phyloP scores from a whole-genome alignment of 1,284 basidiomycete species.

The Irpex sp. region DNA sequence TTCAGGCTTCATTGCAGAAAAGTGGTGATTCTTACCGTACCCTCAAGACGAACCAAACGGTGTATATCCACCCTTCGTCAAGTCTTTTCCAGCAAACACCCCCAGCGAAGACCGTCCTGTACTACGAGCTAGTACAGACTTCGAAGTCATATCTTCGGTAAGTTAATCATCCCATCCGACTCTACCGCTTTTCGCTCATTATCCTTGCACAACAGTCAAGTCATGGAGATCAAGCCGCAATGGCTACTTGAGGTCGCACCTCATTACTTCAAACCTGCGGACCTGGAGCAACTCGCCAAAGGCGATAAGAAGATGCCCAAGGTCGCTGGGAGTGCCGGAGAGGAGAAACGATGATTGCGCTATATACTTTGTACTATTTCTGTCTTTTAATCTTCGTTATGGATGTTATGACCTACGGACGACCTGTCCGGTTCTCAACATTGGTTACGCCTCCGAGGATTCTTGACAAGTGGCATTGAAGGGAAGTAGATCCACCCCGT shows the following conservation, averaged over 20 bases:
- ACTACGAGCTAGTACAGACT: constrained; percentile 92
- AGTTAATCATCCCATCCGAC: constrained; percentile 14
- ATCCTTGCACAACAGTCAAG: constrained; percentile 56
- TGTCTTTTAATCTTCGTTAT: neutral
- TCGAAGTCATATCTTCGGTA: constrained; percentile 80
- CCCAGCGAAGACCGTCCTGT: constrained; percentile 84
- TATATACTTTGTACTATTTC: neutral
- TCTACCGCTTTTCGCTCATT: constrained; percentile 3
- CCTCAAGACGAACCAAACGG: constrained; percentile 91
- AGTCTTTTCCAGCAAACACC: constrained; percentile 94
- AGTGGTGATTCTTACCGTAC: constrained; percentile 91
- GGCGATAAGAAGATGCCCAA: constrained; percentile 93
- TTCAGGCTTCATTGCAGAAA: constrained; percentile 80
- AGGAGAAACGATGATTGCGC: constrained; percentile 8
- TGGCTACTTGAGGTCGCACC: constrained; percentile 96
- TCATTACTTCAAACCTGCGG: constrained; percentile 88
- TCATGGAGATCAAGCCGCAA: constrained; percentile 94
- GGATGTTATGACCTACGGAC: neutral
- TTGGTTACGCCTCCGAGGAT: no score
- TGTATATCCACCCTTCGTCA: constrained; percentile 95
- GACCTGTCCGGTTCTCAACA: no score
- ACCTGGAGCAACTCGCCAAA: constrained; percentile 77
- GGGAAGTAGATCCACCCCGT: no score
- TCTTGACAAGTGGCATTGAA: no score
- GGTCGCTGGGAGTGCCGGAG: constrained; percentile 31